Evolutionary conservation across 805 yeast genomes (phyloP).

Genomic region (Wickerhamiella alocasiicola): DNA sequence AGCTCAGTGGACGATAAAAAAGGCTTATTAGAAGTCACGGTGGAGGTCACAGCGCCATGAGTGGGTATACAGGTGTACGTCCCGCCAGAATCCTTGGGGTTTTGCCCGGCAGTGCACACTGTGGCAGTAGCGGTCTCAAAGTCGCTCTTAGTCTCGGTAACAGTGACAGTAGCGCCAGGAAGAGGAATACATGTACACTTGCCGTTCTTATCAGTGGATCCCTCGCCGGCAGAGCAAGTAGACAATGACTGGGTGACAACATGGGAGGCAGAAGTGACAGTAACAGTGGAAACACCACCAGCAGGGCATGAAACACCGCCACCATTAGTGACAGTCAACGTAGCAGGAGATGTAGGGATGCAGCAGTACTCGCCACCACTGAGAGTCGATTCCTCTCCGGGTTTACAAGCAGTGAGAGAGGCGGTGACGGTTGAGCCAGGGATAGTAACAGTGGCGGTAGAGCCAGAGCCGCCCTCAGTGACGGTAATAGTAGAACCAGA

Average conservation of each 20-base stretch:
- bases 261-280: not conserved
- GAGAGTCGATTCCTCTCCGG: constrained; percentile 7
- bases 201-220: constrained; percentile 5
- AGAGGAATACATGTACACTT: constrained; percentile 7
- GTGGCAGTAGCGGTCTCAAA: constrained; percentile 7
- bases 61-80: constrained; percentile 10
- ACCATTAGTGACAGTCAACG: constrained; percentile 9
- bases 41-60: constrained; percentile 8
- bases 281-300: constrained; percentile 9
- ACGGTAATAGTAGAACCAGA: constrained; percentile 9
- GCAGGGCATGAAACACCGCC: constrained; percentile 6
- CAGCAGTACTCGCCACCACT: constrained; percentile 3
- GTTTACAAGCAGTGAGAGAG: constrained; percentile 10
- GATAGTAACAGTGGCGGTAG: constrained; percentile 12
- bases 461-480: constrained; percentile 3
- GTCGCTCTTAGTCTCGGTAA: constrained; percentile 3
- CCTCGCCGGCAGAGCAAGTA: constrained; percentile 8
- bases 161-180: constrained; percentile 5
- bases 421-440: constrained; percentile 11
- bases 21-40: constrained; percentile 19
- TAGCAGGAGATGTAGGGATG: constrained; percentile 10
- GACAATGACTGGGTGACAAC: constrained; percentile 2
- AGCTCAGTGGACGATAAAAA: constrained; percentile 30
- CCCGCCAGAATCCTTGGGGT: constrained; percentile 6
- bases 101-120: constrained; percentile 4